Base-by-base conservation (phyloP, 495 filamentous ascomycete genomes). In the Apiosordaria backusii region DNA sequence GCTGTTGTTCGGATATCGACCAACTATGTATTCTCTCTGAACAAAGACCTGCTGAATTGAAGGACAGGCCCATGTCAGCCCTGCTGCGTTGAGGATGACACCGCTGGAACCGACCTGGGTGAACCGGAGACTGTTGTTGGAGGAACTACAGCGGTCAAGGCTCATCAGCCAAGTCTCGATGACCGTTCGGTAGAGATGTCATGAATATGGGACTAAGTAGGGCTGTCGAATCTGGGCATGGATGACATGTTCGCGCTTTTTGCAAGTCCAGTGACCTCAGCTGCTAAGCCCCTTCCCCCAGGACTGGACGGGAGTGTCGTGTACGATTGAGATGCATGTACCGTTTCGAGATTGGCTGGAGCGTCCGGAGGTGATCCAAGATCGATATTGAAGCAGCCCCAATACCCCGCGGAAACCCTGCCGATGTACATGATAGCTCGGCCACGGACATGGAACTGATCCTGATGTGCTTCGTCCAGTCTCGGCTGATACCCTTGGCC, bases 161-260 rank as follows among this genome's bases (percentile, higher is more conserved):
- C 27, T 7, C 35, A 15, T 1, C 35, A 45, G 9, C 35, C 6
- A 15, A 45, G 2, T 45, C 35, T 45, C 35, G 35, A 45, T 3
- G 35, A 45, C 35, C 10, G 35, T 45, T 13, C 35, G 13, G 35
- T 15, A 45, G 35, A 45, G 35, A 45, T 45, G 35, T 45, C 10
- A 13, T 45, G 9, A 45, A 45, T 45, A 45, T 45, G 35, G 35
- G 9, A 45, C 35, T 15, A 13, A 45, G 9, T 45, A 13, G 35
- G 35, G 35, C 10, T 45, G 10, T 45, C 35, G 35, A 45, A 15
- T 13, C 35, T 1, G 35, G 35, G 24, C 57, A 60, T 60, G 57
- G 26, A 61, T 45, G 59, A 61, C 59, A 61, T 45, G 59, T 29
- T 26, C 7, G 27, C 45, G 15, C 59, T n/a, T n/a, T n/a, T n/a